phyloP scores from a whole-genome alignment of 345 rosid genomes.

The Dipteronia dyeriana region DNA sequence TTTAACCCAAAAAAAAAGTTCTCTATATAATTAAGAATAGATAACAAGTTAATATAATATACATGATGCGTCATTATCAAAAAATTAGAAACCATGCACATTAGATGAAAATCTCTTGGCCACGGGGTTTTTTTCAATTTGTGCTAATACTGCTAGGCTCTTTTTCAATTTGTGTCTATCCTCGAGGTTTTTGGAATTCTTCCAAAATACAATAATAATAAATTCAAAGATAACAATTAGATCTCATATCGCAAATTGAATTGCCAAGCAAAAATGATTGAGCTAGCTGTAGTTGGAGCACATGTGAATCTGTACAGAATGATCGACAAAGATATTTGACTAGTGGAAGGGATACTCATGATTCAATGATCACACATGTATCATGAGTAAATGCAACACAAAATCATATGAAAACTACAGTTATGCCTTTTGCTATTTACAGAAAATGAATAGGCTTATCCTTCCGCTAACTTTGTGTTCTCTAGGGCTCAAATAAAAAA shows the following conservation, averaged over 20 bases:
- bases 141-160: no score
- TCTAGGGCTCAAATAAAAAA: neutral
- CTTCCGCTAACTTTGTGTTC: neutral
- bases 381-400: neutral
- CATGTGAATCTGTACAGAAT: neutral
- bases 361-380: neutral
- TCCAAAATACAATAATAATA: no score
- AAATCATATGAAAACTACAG: neutral
- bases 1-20: neutral
- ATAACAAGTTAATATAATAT: neutral
- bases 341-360: neutral
- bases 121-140: neutral
- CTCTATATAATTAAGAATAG: neutral
- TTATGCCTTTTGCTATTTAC: neutral
- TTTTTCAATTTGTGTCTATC: neutral
- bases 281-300: neutral
- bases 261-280: conserved; percentile 7
- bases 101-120: neutral
- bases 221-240: no score
- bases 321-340: neutral
- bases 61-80: neutral
- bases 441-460: neutral
- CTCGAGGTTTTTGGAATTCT: neutral
- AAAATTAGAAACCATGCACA: neutral
- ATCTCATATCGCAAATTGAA: neutral